Evolutionary conservation across 805 yeast genomes (phyloP), one percentile per base, ranked within the genome.

Genomic region (Zygosaccharomyces rouxii): DNA sequence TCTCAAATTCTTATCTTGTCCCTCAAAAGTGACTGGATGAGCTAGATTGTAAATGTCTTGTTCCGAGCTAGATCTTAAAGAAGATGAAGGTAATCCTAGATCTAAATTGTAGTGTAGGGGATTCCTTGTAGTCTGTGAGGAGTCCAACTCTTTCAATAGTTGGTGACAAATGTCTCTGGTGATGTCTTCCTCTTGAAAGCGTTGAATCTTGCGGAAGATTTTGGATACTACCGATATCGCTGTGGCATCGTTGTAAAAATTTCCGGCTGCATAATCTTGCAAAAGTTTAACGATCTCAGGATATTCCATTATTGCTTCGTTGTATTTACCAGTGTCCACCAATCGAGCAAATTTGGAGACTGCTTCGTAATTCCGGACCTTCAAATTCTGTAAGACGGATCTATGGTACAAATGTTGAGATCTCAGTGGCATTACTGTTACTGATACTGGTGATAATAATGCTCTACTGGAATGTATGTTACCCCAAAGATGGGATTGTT

Each of bases 251-350:
- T 68, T 59, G 28, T 76, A 57, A 18, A 62, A 51, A 41, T 81
- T 80, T 0, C 81, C 84, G 5, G 79, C 77, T 2, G 79, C 73
- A 59, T 78, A 84, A 37, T 78, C 77, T 50, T 74, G 76, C 46
- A 84, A 59, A 41, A 83, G 53, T 18, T 67, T 68, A 11, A 82
- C 58, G 3, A 78, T 64, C 1, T 72, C 71, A 0, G 70, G 62
- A 50, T 67, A 72, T 7, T 50, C 22, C 0, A 37, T 28, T 1
- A 30, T 31, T 1, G 57, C 35, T 3, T 39, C 28, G 2, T 26
- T 26, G 23, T 53, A 46, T 2, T 57, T 44, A 0, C 35, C 25
- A 7, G 50, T 35, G 30, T 69, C 51, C 7, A 54, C 58, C 9
- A 57, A 58, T 1, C 51, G 30, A 3, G 64, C 56, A 38, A 76